phyloP scores from a whole-genome alignment of 2,329 filamentous ascomycete species.

The Paecilomyces dactylethromorphus region DNA sequence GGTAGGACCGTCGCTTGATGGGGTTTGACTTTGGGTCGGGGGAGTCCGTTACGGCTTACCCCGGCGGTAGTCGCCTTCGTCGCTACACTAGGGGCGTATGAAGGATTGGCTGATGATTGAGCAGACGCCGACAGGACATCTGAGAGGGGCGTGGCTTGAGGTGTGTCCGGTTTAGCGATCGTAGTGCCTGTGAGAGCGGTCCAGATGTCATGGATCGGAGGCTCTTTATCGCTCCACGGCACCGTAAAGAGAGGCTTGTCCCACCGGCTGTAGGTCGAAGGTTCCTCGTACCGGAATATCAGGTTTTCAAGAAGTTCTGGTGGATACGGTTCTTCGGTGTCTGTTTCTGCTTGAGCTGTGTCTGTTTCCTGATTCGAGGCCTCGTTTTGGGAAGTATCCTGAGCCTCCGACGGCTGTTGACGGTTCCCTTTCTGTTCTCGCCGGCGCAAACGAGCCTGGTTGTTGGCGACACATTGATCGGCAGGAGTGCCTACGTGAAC shows the following conservation, averaged over 20 bases:
- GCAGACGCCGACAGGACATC: background rate
- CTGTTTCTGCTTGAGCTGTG: conserved; percentile 5
- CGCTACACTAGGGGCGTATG: conserved; percentile 20
- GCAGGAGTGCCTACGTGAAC: conserved; percentile 53
- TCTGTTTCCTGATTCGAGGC: conserved; percentile 2
- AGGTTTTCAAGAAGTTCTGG: conserved; percentile 56
- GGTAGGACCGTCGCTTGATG: conserved; percentile 40
- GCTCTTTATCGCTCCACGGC: conserved; percentile 48
- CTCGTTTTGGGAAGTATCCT: conserved; percentile 2
- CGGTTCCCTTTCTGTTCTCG: conserved; percentile 7
- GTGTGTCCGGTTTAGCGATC: conserved; percentile 14
- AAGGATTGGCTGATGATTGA: conserved; percentile 10
- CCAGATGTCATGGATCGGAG: conserved; percentile 56
- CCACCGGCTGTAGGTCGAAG: conserved; percentile 60
- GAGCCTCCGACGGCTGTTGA: background rate
- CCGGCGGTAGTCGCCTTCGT: conserved; percentile 15
- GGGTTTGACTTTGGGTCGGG: conserved; percentile 25
- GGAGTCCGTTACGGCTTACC: conserved; percentile 10
- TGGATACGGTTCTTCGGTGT: conserved; percentile 39
- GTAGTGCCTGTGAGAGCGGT: conserved; percentile 43
- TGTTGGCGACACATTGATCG: conserved; percentile 50
- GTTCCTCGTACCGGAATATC: conserved; percentile 61
- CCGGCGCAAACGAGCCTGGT: conserved; percentile 32
- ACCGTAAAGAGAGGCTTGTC: conserved; percentile 61
- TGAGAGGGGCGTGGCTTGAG: conserved; percentile 1